These are phyloP conservation scores for Aureobasidium lini DNA, from an alignment of 2,329 filamentous ascomycete species.

Conservation along the genomic window DNA sequence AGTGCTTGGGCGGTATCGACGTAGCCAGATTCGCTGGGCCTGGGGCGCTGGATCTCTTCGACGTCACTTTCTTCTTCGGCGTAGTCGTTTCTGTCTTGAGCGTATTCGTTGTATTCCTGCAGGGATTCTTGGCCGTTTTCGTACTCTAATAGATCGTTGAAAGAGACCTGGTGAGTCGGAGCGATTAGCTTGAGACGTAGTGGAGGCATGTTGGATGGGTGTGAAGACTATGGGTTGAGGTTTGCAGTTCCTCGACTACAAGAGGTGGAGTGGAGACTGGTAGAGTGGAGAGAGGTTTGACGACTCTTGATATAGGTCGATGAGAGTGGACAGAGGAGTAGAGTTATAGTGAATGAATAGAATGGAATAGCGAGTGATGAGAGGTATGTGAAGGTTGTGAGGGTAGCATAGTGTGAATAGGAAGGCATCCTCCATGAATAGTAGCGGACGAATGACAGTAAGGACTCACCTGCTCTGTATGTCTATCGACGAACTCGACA, in stretches of 20 bases:
- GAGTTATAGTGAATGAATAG: background rate
- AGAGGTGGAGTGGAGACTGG: no score
- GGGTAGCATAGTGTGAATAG: background rate
- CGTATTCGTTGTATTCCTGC: conserved; percentile 29
- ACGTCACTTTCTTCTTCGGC: conserved; percentile 16
- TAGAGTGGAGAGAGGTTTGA: background rate
- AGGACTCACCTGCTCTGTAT: conserved; percentile 34
- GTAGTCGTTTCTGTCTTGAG: background rate
- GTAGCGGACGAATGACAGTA: background rate
- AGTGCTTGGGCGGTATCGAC: conserved; percentile 2
- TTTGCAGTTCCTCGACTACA: no score
- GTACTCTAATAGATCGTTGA: conserved; percentile 37
- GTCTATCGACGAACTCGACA: conserved; percentile 35
- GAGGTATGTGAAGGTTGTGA: background rate
- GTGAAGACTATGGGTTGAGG: no score
- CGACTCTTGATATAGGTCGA: background rate
- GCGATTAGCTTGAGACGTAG: conserved; percentile 5
- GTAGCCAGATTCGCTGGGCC: conserved; percentile 1
- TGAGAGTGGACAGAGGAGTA: background rate
- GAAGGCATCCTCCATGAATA: background rate
- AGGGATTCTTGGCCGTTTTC: conserved; percentile 42
- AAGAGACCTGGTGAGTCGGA: conserved; percentile 33
- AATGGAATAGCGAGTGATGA: background rate
- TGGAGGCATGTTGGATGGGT: background rate
- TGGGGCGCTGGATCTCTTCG: background rate